Base-by-base conservation (phyloP, 1,139 yeast genomes). In the Blastobotrys serpentis region DNA sequence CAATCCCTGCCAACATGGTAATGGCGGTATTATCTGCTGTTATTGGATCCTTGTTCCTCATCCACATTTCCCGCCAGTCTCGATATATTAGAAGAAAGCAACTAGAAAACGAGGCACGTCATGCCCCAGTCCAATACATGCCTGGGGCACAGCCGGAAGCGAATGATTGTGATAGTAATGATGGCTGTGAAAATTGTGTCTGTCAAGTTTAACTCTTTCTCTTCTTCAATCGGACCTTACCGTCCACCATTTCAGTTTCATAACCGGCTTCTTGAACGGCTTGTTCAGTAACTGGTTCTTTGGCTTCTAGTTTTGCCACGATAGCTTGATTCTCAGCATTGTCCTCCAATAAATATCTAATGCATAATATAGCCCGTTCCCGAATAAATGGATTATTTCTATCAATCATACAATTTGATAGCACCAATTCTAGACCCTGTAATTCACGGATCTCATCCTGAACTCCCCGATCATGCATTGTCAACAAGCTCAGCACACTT, bases 331-430 rank as follows among this genome's bases (percentile, higher is more conserved):
- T 92, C 43, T 70, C 75, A 1, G 59, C 59, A 59, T 92, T 92
- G 16, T 76, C 72, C 25, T 79, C 77, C 19, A 92, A 67, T 26
- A 89, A 66, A 52, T 82, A 83, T 56, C 84, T 79, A 40, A 92
- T 65, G 59, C 96, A 87, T 10, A 90, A 68, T 29, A 92, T 85
- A 1, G 96, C 78, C 52, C 94, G 72, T 62, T 92, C 98, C 54
- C 87, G 85, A 52, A 92, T 84, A 61, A 57, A 67, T 0, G 98
- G 98, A 60, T 92, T 94, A 61, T 85, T 81, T 44, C 82, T 84
- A 64, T 92, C 98, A 43, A 92, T 82, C 36, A 84, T 78, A 68
- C 97, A 89, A 57, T 83, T 86, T 1, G 94, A 86, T 21, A 92
- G 70, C 0, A 90, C 74, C 17, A 87, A 66, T 48, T 81, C 85